These are phyloP conservation scores for Sphaerulina musiva DNA, from an alignment of 2,329 filamentous ascomycete genomes.

Conservation along the genomic window DNA sequence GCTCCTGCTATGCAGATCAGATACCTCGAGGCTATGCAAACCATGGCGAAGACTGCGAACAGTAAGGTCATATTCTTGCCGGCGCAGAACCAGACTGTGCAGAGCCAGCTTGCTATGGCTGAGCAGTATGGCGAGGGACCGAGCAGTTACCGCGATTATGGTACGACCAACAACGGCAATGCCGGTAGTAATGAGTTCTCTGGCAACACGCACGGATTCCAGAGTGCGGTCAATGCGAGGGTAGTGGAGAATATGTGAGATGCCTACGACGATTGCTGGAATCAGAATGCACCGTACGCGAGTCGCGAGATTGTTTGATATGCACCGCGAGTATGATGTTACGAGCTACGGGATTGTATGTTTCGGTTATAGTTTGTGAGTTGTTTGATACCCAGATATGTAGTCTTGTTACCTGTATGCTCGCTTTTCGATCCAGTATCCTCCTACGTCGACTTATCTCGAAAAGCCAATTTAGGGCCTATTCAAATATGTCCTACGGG, in stretches of 20 bases:
- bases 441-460: no score
- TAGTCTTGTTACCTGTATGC: no score
- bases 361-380: constrained; percentile 3
- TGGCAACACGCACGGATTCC: constrained; percentile 50
- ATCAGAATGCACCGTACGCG: not conserved
- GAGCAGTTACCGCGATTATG: constrained; percentile 39
- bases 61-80: constrained; percentile 82
- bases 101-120: constrained; percentile 45
- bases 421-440: no score
- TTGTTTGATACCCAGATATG: constrained; percentile 13
- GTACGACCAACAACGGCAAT: constrained; percentile 14
- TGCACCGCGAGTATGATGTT: not conserved
- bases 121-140: constrained; percentile 52
- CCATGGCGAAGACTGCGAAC: constrained; percentile 92
- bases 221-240: constrained; percentile 72
- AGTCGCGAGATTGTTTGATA: not conserved
- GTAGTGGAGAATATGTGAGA: constrained; percentile 78
- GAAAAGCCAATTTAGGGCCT: no score
- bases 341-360: not conserved
- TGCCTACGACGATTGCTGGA: not conserved
- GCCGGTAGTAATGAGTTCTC: constrained; percentile 33
- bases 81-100: constrained; percentile 47
- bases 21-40: constrained; percentile 97
- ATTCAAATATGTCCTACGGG: no score
- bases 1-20: constrained; percentile 97